A percentile compares a stretch with the other conserved stretches of the same genome.
These are phyloP conservation scores for Escovopsis sp. DNA, from an alignment of 2,329 filamentous ascomycete species.

Conservation along the genomic window DNA sequence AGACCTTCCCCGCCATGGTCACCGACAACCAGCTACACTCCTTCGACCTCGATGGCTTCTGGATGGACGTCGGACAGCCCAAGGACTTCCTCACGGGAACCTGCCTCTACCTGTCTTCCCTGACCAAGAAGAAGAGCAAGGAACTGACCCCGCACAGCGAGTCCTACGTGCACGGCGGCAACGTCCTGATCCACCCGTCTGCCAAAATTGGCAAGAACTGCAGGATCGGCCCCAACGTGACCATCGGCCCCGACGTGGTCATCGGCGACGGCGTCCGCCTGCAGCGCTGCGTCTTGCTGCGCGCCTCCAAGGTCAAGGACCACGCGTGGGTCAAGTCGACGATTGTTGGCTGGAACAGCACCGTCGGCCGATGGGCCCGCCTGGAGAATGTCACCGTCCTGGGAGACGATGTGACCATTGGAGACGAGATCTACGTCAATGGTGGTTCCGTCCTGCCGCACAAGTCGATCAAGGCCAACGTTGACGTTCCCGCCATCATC, in stretches of 20 bases:
- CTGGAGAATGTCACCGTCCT: constrained; percentile 97
- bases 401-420: constrained; percentile 93
- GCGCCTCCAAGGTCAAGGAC: constrained; percentile 90
- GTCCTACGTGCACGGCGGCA: constrained; percentile 79
- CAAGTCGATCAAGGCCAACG: constrained; percentile 98
- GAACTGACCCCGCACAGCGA: constrained; percentile 59
- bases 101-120: constrained; percentile 86
- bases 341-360: constrained; percentile 97
- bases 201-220: constrained; percentile 98
- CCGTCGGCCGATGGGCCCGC: constrained; percentile 86
- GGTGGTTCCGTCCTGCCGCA: constrained; percentile 89
- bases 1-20: constrained; percentile 92
- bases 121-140: constrained; percentile 81
- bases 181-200: constrained; percentile 85
- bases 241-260: constrained; percentile 83
- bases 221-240: constrained; percentile 93
- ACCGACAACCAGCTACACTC: constrained; percentile 84
- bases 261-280: constrained; percentile 88
- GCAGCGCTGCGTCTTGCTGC: constrained; percentile 80
- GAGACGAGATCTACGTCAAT: constrained; percentile 97
- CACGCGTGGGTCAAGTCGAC: constrained; percentile 98
- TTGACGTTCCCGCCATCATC: constrained; percentile 63
- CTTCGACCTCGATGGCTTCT: constrained; percentile 93
- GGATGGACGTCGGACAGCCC: constrained; percentile 98
- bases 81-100: constrained; percentile 97